Base-by-base conservation (phyloP, 768 basidiomycete genomes). In the Crucibulum laeve region DNA sequence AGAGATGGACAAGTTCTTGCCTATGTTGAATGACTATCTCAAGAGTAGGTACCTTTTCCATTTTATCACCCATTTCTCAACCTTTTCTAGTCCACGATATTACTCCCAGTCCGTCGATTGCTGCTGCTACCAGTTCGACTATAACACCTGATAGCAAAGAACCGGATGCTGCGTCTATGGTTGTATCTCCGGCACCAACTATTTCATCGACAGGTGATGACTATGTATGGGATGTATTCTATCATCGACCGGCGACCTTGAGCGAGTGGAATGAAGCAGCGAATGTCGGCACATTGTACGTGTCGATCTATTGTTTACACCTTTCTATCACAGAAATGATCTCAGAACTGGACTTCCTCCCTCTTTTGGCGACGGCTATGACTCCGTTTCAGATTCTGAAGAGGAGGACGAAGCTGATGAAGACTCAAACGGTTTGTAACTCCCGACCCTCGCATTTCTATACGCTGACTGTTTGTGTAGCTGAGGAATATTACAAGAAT, bases 181-280 rank as follows among this genome's bases (percentile, higher is more conserved):
- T n/a, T n/a, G n/a, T n/a, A n/a, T n/a, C n/a, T n/a, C n/a, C n/a
- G n/a, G 7, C 37, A 40, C 25, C 17, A 18, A 30, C n/a, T 14
- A 14, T 40, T 13, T 25, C 50, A 15, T 30, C 19, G 7, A 38
- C 49, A 1, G 51, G 50, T 4, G 73, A 73, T 21, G 88, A 89
- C 52, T 91, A 87, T 50, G 88, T 91, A 18, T 90, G 83, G 79
- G 88, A 91, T 53, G 77, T 91, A 17, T 91, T 89, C 55, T 89
- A 87, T 52, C 84, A 84, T 49, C 71, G 80, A 18, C 81, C 82
- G 0, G 71, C 73, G 15, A 72, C 78, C 8, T 58, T 79, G 30
- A 70, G 70, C 14, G 80, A 84, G 60, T 80, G 82, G 74, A 77
- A 77, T 43, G 70, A 75, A 15, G 69, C 67, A 5, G 69, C 68